These are phyloP conservation scores for Brassica cretica DNA, from an alignment of 345 rosid genomes.

Conservation along the genomic window DNA sequence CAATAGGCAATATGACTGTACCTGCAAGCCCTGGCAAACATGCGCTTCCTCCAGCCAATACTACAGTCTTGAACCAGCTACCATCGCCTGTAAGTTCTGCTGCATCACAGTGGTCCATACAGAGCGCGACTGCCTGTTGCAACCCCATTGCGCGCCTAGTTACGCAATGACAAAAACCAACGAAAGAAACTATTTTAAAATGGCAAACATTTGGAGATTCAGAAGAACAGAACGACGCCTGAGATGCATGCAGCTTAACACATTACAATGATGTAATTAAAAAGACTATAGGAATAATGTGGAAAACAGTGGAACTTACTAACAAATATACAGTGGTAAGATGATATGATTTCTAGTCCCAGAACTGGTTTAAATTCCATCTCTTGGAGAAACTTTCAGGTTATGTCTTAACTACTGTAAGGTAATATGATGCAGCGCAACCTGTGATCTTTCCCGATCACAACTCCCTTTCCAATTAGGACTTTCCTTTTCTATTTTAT, in stretches of 20 bases:
- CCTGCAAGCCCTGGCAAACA: slow-evolving; percentile 92
- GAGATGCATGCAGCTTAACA: slow-evolving; percentile 5
- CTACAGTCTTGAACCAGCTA: slow-evolving; percentile 90
- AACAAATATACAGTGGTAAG: not conserved
- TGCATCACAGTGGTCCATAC: slow-evolving; percentile 88
- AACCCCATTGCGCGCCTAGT: slow-evolving; percentile 80
- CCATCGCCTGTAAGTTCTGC: slow-evolving; percentile 64
- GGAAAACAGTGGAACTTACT: not conserved
- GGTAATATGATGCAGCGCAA: not conserved
- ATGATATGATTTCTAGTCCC: slow-evolving; percentile 2
- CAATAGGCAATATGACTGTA: slow-evolving; percentile 11
- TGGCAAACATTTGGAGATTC: not conserved
- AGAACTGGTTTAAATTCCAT: not conserved
- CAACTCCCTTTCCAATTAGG: too few species aligned
- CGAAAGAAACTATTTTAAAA: not conserved
- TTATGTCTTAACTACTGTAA: not conserved
- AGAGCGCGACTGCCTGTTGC: slow-evolving; percentile 84
- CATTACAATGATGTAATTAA: not conserved
- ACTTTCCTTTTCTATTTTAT: too few species aligned
- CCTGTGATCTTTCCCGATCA: too few species aligned
- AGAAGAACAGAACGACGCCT: not conserved
- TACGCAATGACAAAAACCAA: not conserved
- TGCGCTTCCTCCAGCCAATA: slow-evolving; percentile 76
- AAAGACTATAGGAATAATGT: not conserved
- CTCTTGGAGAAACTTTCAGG: not conserved